phyloP scores from a whole-genome alignment of 345 rosid species.

The Toxicodendron radicans region DNA sequence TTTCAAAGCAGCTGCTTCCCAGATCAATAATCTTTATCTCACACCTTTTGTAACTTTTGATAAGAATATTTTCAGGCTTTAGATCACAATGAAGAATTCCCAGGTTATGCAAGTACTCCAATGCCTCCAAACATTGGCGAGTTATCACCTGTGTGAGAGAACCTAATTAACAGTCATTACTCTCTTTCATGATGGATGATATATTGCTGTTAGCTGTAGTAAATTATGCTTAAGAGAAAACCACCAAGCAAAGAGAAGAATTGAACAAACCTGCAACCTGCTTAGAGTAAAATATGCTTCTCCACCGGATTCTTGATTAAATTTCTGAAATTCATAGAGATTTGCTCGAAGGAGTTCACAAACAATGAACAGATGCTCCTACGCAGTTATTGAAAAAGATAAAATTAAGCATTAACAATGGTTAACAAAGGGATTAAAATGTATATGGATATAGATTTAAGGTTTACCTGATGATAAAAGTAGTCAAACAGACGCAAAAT shows the following conservation, averaged over 20 bases:
- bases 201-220: background rate
- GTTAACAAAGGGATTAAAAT: background rate
- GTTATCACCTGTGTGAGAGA: slow-evolving; percentile 55
- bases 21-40: slow-evolving; percentile 92
- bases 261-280: slow-evolving; percentile 75
- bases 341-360: slow-evolving; percentile 91
- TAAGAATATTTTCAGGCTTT: slow-evolving; percentile 89
- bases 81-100: slow-evolving; percentile 97
- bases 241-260: background rate
- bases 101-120: slow-evolving; percentile 72
- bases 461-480: slow-evolving; percentile 82
- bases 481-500: slow-evolving; percentile 91
- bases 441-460: background rate
- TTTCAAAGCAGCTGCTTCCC: slow-evolving; percentile 92
- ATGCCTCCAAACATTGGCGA: slow-evolving; percentile 89
- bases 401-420: background rate
- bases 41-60: slow-evolving; percentile 78
- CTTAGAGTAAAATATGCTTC: slow-evolving; percentile 67
- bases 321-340: slow-evolving; percentile 88
- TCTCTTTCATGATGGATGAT: background rate
- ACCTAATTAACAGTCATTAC: background rate
- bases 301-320: slow-evolving; percentile 78
- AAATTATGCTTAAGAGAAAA: background rate
- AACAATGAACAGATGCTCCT: slow-evolving; percentile 96
- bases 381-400: slow-evolving; percentile 19